Base-by-base conservation (phyloP, 352 stramenopile species). In the Globisporangium splendens region DNA sequence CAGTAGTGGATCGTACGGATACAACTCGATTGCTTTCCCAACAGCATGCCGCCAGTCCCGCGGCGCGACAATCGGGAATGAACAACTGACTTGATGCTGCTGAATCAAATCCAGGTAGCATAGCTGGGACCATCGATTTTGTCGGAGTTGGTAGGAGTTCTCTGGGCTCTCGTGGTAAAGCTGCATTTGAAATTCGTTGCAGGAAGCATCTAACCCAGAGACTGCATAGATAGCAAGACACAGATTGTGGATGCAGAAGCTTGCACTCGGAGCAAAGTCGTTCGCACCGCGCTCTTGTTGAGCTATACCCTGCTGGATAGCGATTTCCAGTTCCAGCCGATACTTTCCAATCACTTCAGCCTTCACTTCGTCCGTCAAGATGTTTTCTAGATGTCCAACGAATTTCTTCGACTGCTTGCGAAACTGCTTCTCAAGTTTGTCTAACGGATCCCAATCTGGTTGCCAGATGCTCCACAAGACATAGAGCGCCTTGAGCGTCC, bases 161-260 rank as follows among this genome's bases (percentile, higher is more conserved):
- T 0, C 35, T 43, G 18, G 24, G 5, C 24, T 31, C 14, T 46
- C 21, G 3, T 42, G 18, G 18, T 52, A 13, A 62, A 79, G 52
- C 42, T 62, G 41, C 52, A 49, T 17, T 11, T 68, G 56, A 65
- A 78, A 90, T 47, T 88, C 73, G 15, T 72, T 43, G 18, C 63
- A 78, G 18, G 77, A 72, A 20, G 68, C 77, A 24, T 83, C 60
- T 50, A 89, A 85, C 6, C 81, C 83, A 31, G 63, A 55, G 8
- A 63, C 70, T 10, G 58, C 56, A 52, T 90, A 90, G 50, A 91
- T 59, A 17, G 75, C 61, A 8, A 86, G 58, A 24, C 73, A 82
- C 4, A 91, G 62, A 50, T 90, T 91, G 54, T 87, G 70, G n/a
- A 84, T 55, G 18, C 77, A 88, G 38, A 76, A 88, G 15, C 75